A percentile compares a stretch with the other conserved stretches of the same genome.
phyloP scores from a whole-genome alignment of 140 eudicot genomes.

The Senecio squalidus region DNA sequence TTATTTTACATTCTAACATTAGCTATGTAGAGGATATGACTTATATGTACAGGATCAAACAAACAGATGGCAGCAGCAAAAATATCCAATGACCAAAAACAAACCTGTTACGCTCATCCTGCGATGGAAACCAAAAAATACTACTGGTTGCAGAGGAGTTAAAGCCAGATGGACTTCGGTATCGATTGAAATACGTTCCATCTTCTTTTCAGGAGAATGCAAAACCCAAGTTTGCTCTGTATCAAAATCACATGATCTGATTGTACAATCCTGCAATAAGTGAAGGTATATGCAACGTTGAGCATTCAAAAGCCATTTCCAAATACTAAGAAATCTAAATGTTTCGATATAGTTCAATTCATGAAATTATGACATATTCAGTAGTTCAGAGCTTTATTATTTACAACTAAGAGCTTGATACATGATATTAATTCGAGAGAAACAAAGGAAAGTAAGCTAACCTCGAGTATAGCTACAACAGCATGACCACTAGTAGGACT shows the following conservation, averaged over 20 bases:
- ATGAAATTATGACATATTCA: too few species aligned
- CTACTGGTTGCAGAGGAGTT: constrained; percentile 96
- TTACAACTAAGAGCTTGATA: too few species aligned
- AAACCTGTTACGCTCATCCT: constrained; percentile 99
- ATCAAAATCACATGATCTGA: constrained; percentile 97
- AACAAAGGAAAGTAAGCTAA: constrained; percentile 17
- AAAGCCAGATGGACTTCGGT: constrained; percentile 97
- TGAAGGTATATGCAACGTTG: background rate
- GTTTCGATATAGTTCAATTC: too few species aligned
- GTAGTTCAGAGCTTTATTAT: too few species aligned
- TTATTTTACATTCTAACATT: background rate
- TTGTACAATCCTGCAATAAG: constrained; percentile 85
- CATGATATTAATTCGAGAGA: too few species aligned
- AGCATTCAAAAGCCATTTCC: constrained; percentile 7
- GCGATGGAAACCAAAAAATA: constrained; percentile 92
- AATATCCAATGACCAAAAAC: background rate
- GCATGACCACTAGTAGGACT: constrained; percentile 91
- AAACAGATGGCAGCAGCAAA: constrained; percentile 2
- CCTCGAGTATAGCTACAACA: constrained; percentile 92
- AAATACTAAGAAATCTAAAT: background rate
- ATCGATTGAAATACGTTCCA: constrained; percentile 81
- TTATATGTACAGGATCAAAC: constrained; percentile 5
- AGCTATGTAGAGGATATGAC: background rate
- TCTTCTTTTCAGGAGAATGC: constrained; percentile 98
- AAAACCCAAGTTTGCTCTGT: constrained; percentile 94